phyloP scores from a whole-genome alignment of 331 rosid genomes.

The Phaseolus coccineus region DNA sequence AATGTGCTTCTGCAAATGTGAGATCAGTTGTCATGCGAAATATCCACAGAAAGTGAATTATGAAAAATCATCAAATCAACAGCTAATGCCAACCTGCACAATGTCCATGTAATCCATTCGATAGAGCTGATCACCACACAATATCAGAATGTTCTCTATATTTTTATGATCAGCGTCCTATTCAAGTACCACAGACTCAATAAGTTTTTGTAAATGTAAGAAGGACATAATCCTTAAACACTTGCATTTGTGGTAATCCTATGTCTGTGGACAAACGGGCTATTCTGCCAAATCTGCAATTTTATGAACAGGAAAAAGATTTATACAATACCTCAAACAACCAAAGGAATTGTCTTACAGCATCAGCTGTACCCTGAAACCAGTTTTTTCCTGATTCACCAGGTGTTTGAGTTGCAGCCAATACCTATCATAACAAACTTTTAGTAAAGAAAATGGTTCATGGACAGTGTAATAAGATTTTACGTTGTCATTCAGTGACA shows the following conservation, averaged over 20 bases:
- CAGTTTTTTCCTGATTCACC: slow-evolving; percentile 92
- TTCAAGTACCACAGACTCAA: slow-evolving; percentile 47
- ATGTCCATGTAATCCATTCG: slow-evolving; percentile 96
- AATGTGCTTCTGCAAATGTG: slow-evolving; percentile 70
- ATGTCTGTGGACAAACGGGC: slow-evolving; percentile 24
- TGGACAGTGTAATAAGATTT: background rate
- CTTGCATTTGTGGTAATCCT: slow-evolving; percentile 4
- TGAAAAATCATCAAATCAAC: slow-evolving; percentile 16
- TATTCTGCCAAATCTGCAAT: slow-evolving; percentile 16
- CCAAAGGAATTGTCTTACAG: slow-evolving; percentile 93
- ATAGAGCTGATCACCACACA: slow-evolving; percentile 95
- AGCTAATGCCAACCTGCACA: slow-evolving; percentile 61
- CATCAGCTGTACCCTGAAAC: slow-evolving; percentile 99
- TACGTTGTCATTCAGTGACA: background rate
- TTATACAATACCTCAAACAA: slow-evolving; percentile 78
- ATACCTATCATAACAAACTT: slow-evolving; percentile 56
- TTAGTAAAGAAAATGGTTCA: background rate
- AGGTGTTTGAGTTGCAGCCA: slow-evolving; percentile 92
- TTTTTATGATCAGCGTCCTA: slow-evolving; percentile 86
- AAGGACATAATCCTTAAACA: slow-evolving; percentile 25
- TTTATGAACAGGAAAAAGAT: slow-evolving; percentile 19
- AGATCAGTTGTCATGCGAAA: slow-evolving; percentile 39
- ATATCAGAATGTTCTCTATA: slow-evolving; percentile 79
- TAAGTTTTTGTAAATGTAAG: slow-evolving; percentile 28
- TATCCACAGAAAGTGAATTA: slow-evolving; percentile 30